These are phyloP conservation scores for Heterobasidion occidentale DNA, from an alignment of 1,284 basidiomycete species.

Conservation along the genomic window DNA sequence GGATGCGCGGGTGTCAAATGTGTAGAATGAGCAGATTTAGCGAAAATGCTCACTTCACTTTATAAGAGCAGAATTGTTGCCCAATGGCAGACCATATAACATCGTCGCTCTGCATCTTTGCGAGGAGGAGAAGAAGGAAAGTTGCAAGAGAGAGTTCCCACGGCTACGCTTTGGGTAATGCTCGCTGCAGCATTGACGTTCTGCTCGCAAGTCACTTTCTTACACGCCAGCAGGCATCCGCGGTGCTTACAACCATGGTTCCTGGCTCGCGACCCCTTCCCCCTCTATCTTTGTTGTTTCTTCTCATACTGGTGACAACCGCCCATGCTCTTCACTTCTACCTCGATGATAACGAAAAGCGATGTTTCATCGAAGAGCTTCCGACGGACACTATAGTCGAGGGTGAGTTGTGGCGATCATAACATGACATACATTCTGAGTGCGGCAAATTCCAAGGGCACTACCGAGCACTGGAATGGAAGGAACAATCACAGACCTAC, in stretches of 20 bases:
- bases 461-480: conserved; percentile 90
- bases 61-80: conserved; percentile 92
- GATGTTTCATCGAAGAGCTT: conserved; percentile 96
- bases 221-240: background rate
- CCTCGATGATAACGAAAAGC: conserved; percentile 83
- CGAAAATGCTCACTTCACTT: conserved; percentile 79
- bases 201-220: background rate
- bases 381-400: conserved; percentile 97
- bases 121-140: background rate
- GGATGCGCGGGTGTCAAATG: conserved; percentile 7
- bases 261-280: conserved; percentile 19
- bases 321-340: conserved; percentile 82
- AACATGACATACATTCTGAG: background rate
- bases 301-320: conserved; percentile 32
- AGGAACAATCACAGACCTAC: conserved; percentile 66
- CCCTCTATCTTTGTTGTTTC: conserved; percentile 27
- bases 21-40: background rate
- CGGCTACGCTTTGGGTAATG: conserved; percentile 11
- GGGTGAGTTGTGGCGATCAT: conserved; percentile 41
- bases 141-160: conserved; percentile 3
- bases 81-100: conserved; percentile 95
- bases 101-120: conserved; percentile 82
- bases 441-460: conserved; percentile 51
- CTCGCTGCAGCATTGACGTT: background rate
- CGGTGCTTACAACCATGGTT: conserved; percentile 12